Evolutionary conservation across 257 asterid genomes (phyloP).

Genomic region (Ballota nigra): DNA sequence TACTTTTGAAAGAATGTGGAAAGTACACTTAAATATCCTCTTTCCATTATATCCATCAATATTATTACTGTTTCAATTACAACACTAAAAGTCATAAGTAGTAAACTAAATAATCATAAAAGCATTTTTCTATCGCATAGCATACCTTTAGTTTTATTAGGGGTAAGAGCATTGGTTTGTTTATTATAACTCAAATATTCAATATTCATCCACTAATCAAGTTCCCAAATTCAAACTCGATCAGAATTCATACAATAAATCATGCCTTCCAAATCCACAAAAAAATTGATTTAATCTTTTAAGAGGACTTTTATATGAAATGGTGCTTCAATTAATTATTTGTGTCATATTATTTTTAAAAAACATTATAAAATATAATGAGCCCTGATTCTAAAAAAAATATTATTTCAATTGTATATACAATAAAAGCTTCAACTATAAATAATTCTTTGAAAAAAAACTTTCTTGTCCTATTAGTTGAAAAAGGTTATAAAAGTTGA

Average conservation of each 20-base stretch:
- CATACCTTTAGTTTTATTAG: too few species aligned
- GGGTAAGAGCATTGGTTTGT: background rate
- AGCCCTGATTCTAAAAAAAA: too few species aligned
- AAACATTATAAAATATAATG: too few species aligned
- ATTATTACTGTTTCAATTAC: background rate
- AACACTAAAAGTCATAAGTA: background rate
- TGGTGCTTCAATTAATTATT: too few species aligned
- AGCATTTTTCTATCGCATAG: background rate
- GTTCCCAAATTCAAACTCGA: background rate
- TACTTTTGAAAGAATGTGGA: background rate
- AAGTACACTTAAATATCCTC: background rate
- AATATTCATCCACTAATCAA: background rate
- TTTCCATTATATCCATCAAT: background rate
- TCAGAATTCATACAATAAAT: background rate
- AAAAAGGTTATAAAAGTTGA: background rate
- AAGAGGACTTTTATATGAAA: too few species aligned
- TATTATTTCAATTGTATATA: too few species aligned
- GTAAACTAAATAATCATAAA: background rate
- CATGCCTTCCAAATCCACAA: background rate
- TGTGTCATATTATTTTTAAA: too few species aligned
- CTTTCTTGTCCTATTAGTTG: background rate
- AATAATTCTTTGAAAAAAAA: too few species aligned
- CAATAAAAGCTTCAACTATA: too few species aligned
- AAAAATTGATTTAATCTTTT: too few species aligned
- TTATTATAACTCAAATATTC: too few species aligned